Evolutionary conservation across 2,329 filamentous ascomycete species (phyloP).

Genomic region (Nigrospora sphaerica): DNA sequence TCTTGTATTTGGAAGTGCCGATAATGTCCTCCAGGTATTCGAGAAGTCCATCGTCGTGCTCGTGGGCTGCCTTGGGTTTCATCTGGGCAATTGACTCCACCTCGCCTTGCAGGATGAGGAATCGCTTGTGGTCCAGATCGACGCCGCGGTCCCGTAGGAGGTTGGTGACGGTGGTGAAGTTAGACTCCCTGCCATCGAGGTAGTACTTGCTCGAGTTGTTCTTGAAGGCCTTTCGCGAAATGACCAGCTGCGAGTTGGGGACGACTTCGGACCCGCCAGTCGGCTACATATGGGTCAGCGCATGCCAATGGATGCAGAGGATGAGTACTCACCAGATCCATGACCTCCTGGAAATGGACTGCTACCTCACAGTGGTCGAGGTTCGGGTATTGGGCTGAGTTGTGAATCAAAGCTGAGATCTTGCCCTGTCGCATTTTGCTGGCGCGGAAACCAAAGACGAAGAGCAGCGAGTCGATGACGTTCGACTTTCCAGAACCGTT

Average conservation of each 20-base stretch:
- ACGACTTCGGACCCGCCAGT: slow-evolving; percentile 69
- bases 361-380: slow-evolving; percentile 91
- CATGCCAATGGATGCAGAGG: too few species aligned
- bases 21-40: slow-evolving; percentile 99
- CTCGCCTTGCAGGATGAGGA: slow-evolving; percentile 93
- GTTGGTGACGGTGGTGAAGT: slow-evolving; percentile 85
- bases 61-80: slow-evolving; percentile 92
- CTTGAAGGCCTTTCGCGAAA: slow-evolving; percentile 90
- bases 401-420: slow-evolving; percentile 95
- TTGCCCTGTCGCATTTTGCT: slow-evolving; percentile 99
- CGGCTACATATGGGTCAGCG: slow-evolving; percentile 35
- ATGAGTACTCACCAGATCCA: slow-evolving; percentile 58
- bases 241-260: slow-evolving; percentile 75
- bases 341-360: slow-evolving; percentile 92
- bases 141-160: slow-evolving; percentile 82
- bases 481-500: slow-evolving; percentile 99
- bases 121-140: slow-evolving; percentile 95
- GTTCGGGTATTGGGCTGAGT: slow-evolving; percentile 80
- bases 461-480: slow-evolving; percentile 94
- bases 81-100: slow-evolving; percentile 99
- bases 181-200: slow-evolving; percentile 83
- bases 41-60: slow-evolving; percentile 91
- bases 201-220: slow-evolving; percentile 99
- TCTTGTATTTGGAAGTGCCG: slow-evolving; percentile 96
- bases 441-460: slow-evolving; percentile 97